Base-by-base conservation (phyloP, 2,329 filamentous ascomycete genomes). In the Neofusicoccum cordaticola region DNA sequence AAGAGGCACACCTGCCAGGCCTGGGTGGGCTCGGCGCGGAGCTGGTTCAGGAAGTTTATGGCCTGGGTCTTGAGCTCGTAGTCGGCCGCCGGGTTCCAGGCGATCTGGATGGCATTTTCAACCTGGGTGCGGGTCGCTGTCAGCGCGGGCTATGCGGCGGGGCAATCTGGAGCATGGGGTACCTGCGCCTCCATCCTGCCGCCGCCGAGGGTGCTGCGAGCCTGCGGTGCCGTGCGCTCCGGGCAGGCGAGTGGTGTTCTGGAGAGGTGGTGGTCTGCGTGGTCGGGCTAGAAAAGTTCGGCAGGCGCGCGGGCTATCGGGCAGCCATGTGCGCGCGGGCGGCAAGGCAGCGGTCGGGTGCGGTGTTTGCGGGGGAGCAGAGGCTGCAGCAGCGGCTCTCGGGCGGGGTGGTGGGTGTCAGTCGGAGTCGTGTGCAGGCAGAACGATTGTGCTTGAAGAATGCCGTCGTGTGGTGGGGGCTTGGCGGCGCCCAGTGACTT, bases 71-170 rank as follows among this genome's bases (percentile, higher is more conserved):
- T 93, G 63, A 78, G 71, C 63, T 74, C 72, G 68, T 77, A 88
- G 78, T 93, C 88, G 72, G 92, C 90, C 72, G 85, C 81, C 66
- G 92, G 91, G 79, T 94, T 89, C 82, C 89, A 95, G 79, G 92
- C 92, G 81, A 98, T 96, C 79, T 95, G 88, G 81, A 98, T 95
- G 79, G 95, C 95, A 82, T 92, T 94, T 81, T 95, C 91, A 78
- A 97, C 89, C 92, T 97, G 65, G 31, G 48, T 7, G 19, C 19
- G 45, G 19, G 3, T 48, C 31, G 13, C 17, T 39, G 52, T 61
- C 39, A 65, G 63, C 63, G 56, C 35, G 35, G 48, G 44, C 47
- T 27, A 27, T 34, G 22, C 37, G 52, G 45, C 48, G 56, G 41
- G 19, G 63, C 39, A 53, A 17, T 45, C 27, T 48, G 62, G 11